Conservation (phyloP, 345 rosid species). For the Melaleuca quinquenervia region DNA sequence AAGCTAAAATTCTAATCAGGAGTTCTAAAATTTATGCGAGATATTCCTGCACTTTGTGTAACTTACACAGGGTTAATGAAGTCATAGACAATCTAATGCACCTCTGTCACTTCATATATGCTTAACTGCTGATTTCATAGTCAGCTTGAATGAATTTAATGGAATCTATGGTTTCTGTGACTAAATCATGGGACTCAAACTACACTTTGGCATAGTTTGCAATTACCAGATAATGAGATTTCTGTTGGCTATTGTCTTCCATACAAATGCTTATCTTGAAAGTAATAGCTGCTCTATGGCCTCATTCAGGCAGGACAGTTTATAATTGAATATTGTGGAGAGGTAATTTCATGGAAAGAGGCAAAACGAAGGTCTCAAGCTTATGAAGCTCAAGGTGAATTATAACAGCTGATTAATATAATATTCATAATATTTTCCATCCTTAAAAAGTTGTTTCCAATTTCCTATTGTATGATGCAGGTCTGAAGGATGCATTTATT, state of each 20-base stretch:
- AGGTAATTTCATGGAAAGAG: constrained; percentile 93
- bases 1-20: not conserved
- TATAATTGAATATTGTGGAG: constrained; percentile 94
- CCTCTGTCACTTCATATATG: not conserved
- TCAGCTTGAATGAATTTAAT: not conserved
- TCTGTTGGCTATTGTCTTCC: not conserved
- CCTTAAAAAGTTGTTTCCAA: not conserved
- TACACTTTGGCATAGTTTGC: not conserved
- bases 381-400: constrained; percentile 65
- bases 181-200: not conserved
- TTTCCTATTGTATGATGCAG: constrained; percentile 27
- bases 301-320: constrained; percentile 66
- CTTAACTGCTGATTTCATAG: not conserved
- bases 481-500: constrained; percentile 85
- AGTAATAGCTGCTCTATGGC: not conserved
- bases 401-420: not conserved
- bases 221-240: not conserved
- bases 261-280: not conserved
- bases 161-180: not conserved
- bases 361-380: constrained; percentile 77
- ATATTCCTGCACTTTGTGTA: not conserved
- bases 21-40: not conserved
- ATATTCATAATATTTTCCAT: not conserved
- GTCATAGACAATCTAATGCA: not conserved
- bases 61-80: not conserved